These are phyloP conservation scores for Hibiscus syriacus DNA, from an alignment of 345 rosid species.

Conservation along the genomic window DNA sequence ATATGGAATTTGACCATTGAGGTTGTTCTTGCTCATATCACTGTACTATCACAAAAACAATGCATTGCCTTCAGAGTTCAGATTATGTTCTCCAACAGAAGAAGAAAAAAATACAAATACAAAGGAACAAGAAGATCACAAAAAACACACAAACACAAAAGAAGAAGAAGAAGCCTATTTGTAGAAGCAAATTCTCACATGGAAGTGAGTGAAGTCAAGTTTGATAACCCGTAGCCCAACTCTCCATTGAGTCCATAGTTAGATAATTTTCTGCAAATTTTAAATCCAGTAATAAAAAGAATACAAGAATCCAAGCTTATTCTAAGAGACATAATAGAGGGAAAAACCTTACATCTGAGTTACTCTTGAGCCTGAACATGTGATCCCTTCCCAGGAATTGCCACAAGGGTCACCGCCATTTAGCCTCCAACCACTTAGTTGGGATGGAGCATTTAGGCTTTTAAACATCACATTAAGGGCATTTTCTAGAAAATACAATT, in stretches of 20 bases:
- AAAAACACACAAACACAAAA: neutral
- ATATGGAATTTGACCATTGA: slow-evolving; percentile 70
- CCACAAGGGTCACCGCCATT: slow-evolving; percentile 90
- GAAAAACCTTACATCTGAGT: slow-evolving; percentile 55
- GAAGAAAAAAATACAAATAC: neutral
- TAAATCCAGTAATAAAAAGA: neutral
- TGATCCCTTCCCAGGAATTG: slow-evolving; percentile 78
- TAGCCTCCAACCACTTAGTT: slow-evolving; percentile 62
- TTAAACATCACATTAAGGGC: slow-evolving; percentile 82
- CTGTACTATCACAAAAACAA: slow-evolving; percentile 51
- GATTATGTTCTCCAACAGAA: slow-evolving; percentile 10
- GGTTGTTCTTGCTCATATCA: slow-evolving; percentile 87
- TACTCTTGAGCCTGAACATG: slow-evolving; percentile 72
- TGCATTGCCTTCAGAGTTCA: slow-evolving; percentile 17
- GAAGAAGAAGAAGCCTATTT: slow-evolving; percentile 3
- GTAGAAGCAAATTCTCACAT: slow-evolving; percentile 45
- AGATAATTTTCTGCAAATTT: slow-evolving; percentile 53
- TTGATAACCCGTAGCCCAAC: slow-evolving; percentile 74
- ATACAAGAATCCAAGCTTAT: neutral
- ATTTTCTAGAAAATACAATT: slow-evolving; percentile 39
- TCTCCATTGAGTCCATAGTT: slow-evolving; percentile 73
- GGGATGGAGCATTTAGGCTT: slow-evolving; percentile 72
- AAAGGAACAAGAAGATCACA: slow-evolving; percentile 2
- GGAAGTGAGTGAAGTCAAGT: slow-evolving; percentile 72
- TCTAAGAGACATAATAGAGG: neutral